Conservation (phyloP, 495 filamentous ascomycete genomes). For the Neurospora tetraspora region DNA sequence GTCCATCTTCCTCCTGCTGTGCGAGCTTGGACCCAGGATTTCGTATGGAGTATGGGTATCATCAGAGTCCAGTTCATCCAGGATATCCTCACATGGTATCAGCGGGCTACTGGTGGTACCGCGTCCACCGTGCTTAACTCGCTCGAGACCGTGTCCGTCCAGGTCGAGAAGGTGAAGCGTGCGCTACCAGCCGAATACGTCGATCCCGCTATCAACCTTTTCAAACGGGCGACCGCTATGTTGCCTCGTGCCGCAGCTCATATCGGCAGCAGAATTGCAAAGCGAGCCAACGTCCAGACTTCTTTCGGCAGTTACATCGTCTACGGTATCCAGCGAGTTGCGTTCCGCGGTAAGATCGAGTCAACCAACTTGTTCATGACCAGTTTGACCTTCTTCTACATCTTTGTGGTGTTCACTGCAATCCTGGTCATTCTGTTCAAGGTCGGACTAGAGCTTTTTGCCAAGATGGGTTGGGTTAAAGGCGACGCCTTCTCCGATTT, state of each 20-base stretch:
- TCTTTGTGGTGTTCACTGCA: conserved; percentile 65
- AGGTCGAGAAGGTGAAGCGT: conserved; percentile 63
- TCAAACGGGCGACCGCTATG: conserved; percentile 37
- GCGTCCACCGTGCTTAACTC: conserved; percentile 71
- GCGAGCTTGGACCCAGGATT: conserved; percentile 92
- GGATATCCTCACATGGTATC: conserved; percentile 88
- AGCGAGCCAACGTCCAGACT: conserved; percentile 38
- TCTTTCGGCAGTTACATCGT: conserved; percentile 53
- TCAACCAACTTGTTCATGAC: conserved; percentile 91
- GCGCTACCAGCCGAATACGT: conserved; percentile 24
- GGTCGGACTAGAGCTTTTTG: conserved; percentile 57
- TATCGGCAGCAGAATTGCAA: conserved; percentile 27
- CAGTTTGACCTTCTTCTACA: conserved; percentile 78
- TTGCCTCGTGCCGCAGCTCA: conserved; percentile 33
- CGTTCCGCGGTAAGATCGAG: conserved; percentile 78
- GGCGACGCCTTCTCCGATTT: conserved; percentile 87
- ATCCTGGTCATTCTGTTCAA: conserved; percentile 73
- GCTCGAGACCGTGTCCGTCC: conserved; percentile 67
- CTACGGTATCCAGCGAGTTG: conserved; percentile 80
- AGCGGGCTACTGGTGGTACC: conserved; percentile 82
- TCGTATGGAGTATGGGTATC: conserved; percentile 98
- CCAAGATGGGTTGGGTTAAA: conserved; percentile 69
- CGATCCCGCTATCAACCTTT: conserved; percentile 26
- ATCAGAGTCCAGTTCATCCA: conserved; percentile 84
- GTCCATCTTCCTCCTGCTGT: conserved; percentile 86